Conservation (phyloP, 768 basidiomycete species). For the Boletus rufocinnamomeus region DNA sequence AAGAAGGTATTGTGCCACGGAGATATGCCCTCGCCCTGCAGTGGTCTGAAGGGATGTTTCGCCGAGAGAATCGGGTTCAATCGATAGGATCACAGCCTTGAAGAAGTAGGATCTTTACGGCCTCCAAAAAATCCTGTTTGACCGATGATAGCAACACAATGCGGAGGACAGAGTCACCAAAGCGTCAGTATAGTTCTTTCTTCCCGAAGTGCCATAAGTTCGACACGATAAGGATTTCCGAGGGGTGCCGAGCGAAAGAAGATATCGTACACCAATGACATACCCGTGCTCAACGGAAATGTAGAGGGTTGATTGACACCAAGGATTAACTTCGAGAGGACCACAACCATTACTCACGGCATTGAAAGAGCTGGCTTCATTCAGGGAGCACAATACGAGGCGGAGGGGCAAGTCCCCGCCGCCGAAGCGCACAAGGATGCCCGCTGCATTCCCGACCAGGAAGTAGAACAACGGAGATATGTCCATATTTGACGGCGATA, state of each 20-base stretch:
- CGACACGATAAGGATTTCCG: background rate
- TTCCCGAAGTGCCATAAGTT: background rate
- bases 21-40: background rate
- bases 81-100: background rate
- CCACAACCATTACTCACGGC: background rate
- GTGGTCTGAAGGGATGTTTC: background rate
- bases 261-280: background rate
- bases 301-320: background rate
- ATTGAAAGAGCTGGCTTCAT: background rate
- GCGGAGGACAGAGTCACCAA: background rate
- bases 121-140: background rate
- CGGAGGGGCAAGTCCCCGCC: background rate
- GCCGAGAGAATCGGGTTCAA: background rate
- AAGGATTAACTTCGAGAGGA: background rate
- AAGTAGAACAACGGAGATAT: background rate
- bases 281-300: background rate
- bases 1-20: background rate
- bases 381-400: background rate
- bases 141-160: background rate
- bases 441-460: background rate
- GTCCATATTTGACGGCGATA: background rate
- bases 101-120: no score
- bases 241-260: background rate
- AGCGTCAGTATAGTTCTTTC: background rate
- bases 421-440: background rate